Percentiles rank a stretch among this genome's conserved stretches.
These are phyloP conservation scores for Primulina tabacum DNA, from an alignment of 257 asterid species.

Conservation along the genomic window DNA sequence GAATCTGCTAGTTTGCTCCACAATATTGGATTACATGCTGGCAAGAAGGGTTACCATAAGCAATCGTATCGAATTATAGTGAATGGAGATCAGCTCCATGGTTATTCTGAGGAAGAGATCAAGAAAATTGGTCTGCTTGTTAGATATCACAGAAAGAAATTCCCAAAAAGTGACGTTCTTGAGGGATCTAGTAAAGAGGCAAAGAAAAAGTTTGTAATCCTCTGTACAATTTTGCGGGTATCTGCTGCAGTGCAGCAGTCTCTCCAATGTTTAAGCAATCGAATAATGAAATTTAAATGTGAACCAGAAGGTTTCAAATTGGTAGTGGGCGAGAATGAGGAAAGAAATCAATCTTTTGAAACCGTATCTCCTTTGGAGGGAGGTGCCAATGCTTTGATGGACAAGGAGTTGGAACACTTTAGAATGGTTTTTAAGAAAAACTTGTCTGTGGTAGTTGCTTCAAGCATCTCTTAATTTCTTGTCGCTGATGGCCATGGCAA, in stretches of 20 bases:
- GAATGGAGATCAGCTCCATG: slow-evolving; percentile 68
- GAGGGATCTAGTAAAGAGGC: slow-evolving; percentile 53
- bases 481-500: background rate
- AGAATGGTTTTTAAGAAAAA: slow-evolving; percentile 49
- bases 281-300: slow-evolving; percentile 33
- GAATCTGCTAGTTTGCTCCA: slow-evolving; percentile 89
- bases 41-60: slow-evolving; percentile 82
- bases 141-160: slow-evolving; percentile 68
- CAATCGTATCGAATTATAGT: slow-evolving; percentile 48
- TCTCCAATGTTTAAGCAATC: slow-evolving; percentile 31
- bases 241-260: slow-evolving; percentile 48
- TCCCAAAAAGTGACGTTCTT: slow-evolving; percentile 46
- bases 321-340: slow-evolving; percentile 52
- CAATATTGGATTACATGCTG: slow-evolving; percentile 57
- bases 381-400: slow-evolving; percentile 35
- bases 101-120: slow-evolving; percentile 56
- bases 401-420: slow-evolving; percentile 60
- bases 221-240: slow-evolving; percentile 60
- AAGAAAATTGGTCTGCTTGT: slow-evolving; percentile 72
- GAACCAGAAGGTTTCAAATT: slow-evolving; percentile 51
- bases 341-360: slow-evolving; percentile 28
- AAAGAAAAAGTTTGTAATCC: slow-evolving; percentile 56
- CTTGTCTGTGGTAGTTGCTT: slow-evolving; percentile 42
- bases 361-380: slow-evolving; percentile 26
- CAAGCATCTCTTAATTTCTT: slow-evolving; percentile 26